Evolutionary conservation across 139 green algal genomes (phyloP), one percentile per base, ranked within the genome.

Genomic region (Picochlorum sp.): DNA sequence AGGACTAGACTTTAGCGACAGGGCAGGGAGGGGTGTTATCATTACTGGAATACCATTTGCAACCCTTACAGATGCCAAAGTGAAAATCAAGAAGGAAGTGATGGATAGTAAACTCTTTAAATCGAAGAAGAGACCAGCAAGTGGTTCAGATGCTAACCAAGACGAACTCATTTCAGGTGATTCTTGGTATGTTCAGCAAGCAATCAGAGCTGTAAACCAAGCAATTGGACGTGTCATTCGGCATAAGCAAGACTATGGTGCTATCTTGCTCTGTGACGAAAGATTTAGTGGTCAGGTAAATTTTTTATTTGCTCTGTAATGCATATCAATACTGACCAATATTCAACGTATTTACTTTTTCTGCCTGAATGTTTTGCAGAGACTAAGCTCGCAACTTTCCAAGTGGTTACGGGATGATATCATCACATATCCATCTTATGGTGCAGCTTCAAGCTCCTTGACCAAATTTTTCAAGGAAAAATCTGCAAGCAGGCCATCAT

Each of bases 1-100:
- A 74, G 93, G 93, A 10, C 76, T 99, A 25, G 93, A 99, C 72
- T 99, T 99, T 62, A 82, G 76, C 5, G 93, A 99, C 67, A 51
- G 70, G 0, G 86, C 81, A 0, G 91, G 84, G 1, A 79, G 93
- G 0, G 88, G 76, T 3, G 93, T 98, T 14, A 75, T 99, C 40
- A 81, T 99, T 26, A 96, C 89, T 0, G 93, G 93, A 35, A 91
- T 98, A 4, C 91, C 91, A 2, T 98, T 87, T 63, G 80, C 90
- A 5, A 80, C 69, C 35, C 77, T 76, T 33, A 74, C 36, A 24
- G 76, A 85, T 36, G 55, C 77, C 33, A 85, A 85, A 64, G 76
- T 76, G 29, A 54, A 36, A 14, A 49, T 94, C 12, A 95, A 96
- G 75, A 61, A 73, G 24, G 69, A 87, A 33, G 79, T 94, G 39